These are phyloP conservation scores for Lupinus albus DNA, from an alignment of 306 rosid species.

Conservation along the genomic window DNA sequence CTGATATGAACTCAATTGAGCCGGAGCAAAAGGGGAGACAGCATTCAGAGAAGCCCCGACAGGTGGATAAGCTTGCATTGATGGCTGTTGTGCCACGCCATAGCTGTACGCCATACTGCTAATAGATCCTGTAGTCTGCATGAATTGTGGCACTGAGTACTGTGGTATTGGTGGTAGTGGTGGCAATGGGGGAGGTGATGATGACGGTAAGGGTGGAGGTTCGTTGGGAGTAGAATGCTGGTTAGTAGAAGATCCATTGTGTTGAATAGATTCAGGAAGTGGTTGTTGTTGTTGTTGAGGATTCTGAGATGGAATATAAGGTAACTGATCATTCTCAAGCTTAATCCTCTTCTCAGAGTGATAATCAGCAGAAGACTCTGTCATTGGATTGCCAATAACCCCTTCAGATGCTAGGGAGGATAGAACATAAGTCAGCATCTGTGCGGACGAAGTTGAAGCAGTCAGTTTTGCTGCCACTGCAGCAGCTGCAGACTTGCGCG, in stretches of 20 bases:
- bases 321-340: constrained; percentile 66
- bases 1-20: constrained; percentile 66
- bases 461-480: constrained; percentile 98
- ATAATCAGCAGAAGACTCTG: constrained; percentile 65
- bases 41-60: constrained; percentile 55
- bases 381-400: constrained; percentile 63
- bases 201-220: constrained; percentile 83
- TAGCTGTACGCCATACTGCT: constrained; percentile 61
- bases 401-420: constrained; percentile 98
- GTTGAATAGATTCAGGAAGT: constrained; percentile 60
- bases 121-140: constrained; percentile 70
- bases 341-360: constrained; percentile 79
- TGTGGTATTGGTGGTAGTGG: constrained; percentile 87
- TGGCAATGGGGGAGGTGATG: constrained; percentile 87
- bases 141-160: constrained; percentile 64
- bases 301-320: constrained; percentile 61
- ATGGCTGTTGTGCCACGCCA: constrained; percentile 58
- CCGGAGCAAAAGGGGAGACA: constrained; percentile 54
- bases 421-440: constrained; percentile 92
- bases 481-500: constrained; percentile 94
- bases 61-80: constrained; percentile 57
- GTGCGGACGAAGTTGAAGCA: constrained; percentile 89
- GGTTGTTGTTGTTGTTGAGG: constrained; percentile 59
- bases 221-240: constrained; percentile 66
- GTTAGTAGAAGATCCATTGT: constrained; percentile 49